Percentiles rank a stretch among this genome's conserved stretches.
Evolutionary conservation across 129 eudicot species (phyloP).

Genomic region (Chrysanthemum lavandulifolium): DNA sequence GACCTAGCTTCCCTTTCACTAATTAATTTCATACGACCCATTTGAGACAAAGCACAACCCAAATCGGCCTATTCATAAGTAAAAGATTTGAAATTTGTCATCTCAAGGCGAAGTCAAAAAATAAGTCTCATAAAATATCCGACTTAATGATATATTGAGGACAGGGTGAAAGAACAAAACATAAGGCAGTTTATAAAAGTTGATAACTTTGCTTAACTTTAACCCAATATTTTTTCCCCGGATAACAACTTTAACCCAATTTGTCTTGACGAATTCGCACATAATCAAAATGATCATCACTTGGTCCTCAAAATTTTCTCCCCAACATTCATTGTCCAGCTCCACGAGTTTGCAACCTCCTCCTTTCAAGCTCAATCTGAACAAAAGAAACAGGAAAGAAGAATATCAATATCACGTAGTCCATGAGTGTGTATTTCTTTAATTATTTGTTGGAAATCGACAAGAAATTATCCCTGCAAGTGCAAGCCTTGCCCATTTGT

Average conservation of each 20-base stretch:
- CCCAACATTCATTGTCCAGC: conserved; percentile 36
- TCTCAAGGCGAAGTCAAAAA: background rate
- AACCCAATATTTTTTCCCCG: conserved; percentile 7
- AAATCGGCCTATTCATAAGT: too few relatives aligned
- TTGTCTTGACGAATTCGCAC: conserved; percentile 17
- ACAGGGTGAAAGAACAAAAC: conserved; percentile 21
- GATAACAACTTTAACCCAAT: conserved; percentile 17
- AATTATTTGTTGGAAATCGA: too few relatives aligned
- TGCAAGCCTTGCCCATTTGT: too few relatives aligned
- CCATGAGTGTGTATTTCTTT: too few relatives aligned
- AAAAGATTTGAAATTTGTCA: too few relatives aligned
- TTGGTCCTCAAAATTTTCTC: conserved; percentile 21
- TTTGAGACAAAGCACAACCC: too few relatives aligned
- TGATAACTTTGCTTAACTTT: conserved; percentile 25
- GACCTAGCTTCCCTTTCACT: too few relatives aligned
- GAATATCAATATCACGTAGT: background rate
- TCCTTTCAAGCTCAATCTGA: conserved; percentile 88
- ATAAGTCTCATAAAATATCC: background rate
- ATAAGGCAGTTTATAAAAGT: conserved; percentile 21
- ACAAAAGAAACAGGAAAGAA: background rate
- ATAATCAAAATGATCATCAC: conserved; percentile 17
- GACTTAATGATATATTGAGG: conserved; percentile 13
- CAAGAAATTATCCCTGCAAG: too few relatives aligned
- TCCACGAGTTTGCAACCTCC: conserved; percentile 75
- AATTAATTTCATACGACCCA: too few relatives aligned